These are phyloP conservation scores for Dioscorea zingiberensis DNA, from an alignment of 106 monocot species.

Conservation along the genomic window DNA sequence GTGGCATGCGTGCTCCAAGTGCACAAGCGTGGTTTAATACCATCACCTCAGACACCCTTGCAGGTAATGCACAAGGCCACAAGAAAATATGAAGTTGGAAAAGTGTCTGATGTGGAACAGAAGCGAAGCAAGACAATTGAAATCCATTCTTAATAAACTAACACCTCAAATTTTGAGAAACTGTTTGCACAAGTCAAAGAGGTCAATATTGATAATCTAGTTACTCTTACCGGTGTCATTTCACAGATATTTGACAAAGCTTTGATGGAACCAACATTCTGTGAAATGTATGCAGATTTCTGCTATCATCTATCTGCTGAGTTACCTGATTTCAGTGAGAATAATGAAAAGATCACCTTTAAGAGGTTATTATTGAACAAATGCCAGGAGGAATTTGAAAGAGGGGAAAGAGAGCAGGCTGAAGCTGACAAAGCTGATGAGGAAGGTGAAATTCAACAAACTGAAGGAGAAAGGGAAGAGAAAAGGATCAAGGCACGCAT, in stretches of 20 bases:
- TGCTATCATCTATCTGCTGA: constrained; percentile 54
- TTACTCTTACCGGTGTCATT: constrained; percentile 68
- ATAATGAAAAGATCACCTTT: constrained; percentile 80
- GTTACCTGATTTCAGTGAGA: constrained; percentile 68
- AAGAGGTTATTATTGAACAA: constrained; percentile 77
- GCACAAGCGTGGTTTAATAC: constrained; percentile 57
- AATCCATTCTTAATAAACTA: constrained; percentile 80
- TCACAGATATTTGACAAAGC: constrained; percentile 98
- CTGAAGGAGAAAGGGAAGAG: constrained; percentile 50
- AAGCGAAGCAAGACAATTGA: constrained; percentile 74
- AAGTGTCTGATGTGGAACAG: constrained; percentile 61
- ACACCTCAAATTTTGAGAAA: constrained; percentile 95
- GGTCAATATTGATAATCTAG: constrained; percentile 71
- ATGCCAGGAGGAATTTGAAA: constrained; percentile 96
- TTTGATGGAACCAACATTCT: constrained; percentile 91
- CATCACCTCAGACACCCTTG: constrained; percentile 40
- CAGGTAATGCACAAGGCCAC: constrained; percentile 71
- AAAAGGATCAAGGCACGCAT: constrained; percentile 62
- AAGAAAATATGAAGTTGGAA: constrained; percentile 78
- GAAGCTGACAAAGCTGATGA: constrained; percentile 67
- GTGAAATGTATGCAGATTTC: constrained; percentile 97
- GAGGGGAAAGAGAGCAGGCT: constrained; percentile 69
- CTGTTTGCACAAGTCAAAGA: constrained; percentile 73
- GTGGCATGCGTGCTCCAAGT: constrained; percentile 52
- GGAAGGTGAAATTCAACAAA: constrained; percentile 59